Percentiles rank a stretch among this genome's conserved stretches.
Evolutionary conservation across 2,329 filamentous ascomycete species (phyloP).

Genomic region (Aspergillus alliaceus): DNA sequence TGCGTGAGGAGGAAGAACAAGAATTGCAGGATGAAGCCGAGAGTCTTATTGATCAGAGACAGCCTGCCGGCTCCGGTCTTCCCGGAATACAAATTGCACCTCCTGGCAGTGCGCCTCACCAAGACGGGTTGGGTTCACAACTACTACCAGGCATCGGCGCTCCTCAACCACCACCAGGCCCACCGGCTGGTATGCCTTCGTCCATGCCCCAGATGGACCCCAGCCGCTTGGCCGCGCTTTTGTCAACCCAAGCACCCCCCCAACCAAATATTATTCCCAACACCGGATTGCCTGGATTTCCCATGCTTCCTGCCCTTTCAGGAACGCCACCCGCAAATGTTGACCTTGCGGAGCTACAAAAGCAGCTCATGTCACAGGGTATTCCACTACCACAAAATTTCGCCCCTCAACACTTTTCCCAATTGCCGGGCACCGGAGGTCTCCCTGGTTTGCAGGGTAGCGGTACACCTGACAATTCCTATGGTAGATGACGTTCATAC

Average conservation of each 20-base stretch:
- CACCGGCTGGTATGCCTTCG: constrained; percentile 29
- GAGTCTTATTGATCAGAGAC: constrained; percentile 86
- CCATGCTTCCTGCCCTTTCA: constrained; percentile 46
- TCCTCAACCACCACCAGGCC: constrained; percentile 39
- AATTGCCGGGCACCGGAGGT: constrained; percentile 30
- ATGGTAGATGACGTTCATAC: constrained; percentile 44
- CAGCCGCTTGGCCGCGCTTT: constrained; percentile 41
- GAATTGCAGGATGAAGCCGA: constrained; percentile 92
- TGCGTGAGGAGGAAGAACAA: constrained; percentile 89
- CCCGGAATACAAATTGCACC: constrained; percentile 59
- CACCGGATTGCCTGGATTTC: constrained; percentile 38
- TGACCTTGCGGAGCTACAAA: constrained; percentile 39
- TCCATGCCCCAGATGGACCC: constrained; percentile 52
- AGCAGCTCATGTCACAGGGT: constrained; percentile 37
- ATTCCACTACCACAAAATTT: constrained; percentile 36
- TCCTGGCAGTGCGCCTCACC: constrained; percentile 50
- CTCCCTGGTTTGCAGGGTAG: constrained; percentile 37
- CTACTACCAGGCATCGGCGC: constrained; percentile 51
- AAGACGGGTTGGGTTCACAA: constrained; percentile 45
- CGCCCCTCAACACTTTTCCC: constrained; percentile 42
- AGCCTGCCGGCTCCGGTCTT: constrained; percentile 60
- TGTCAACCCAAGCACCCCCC: constrained; percentile 47
- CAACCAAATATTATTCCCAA: constrained; percentile 26
- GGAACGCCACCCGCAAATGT: constrained; percentile 48
- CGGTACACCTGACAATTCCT: constrained; percentile 36